Evolutionary conservation across 2,329 filamentous ascomycete species (phyloP).

Genomic region (Fusarium robinianum): DNA sequence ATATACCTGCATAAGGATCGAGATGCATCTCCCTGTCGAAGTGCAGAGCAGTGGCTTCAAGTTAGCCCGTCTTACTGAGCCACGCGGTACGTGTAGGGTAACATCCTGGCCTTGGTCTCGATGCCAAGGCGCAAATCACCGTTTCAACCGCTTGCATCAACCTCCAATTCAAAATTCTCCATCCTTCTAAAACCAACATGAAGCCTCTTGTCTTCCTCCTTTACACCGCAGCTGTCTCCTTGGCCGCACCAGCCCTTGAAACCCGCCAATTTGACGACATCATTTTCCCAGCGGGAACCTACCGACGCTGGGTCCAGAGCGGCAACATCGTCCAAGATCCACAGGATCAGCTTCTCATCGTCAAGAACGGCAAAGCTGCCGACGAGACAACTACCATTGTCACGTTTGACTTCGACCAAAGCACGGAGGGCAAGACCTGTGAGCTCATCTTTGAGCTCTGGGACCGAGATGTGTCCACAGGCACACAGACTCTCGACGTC

Average conservation of each 20-base stretch:
- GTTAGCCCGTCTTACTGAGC: slow-evolving; percentile 3
- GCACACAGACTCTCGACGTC: slow-evolving; percentile 7
- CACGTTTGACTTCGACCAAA: slow-evolving; percentile 11
- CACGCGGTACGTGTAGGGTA: neutral
- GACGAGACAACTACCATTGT: slow-evolving; percentile 13
- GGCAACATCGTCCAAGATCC: slow-evolving; percentile 3
- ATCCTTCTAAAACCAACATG: neutral
- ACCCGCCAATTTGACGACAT: neutral
- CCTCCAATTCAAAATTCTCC: neutral
- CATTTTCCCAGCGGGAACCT: slow-evolving; percentile 9
- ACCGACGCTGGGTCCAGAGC: slow-evolving; percentile 7
- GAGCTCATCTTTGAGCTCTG: slow-evolving; percentile 17
- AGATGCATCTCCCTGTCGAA: neutral
- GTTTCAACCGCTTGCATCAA: neutral
- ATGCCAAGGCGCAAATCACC: neutral
- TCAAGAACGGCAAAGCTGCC: slow-evolving; percentile 10
- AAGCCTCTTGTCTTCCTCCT: neutral
- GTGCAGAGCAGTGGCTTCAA: neutral
- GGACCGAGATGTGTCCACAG: slow-evolving; percentile 11
- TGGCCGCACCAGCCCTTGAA: neutral
- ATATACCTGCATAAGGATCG: too few species aligned
- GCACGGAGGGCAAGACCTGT: slow-evolving; percentile 3
- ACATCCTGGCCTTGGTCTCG: slow-evolving; percentile 1
- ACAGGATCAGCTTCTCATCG: slow-evolving; percentile 12
- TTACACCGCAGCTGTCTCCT: neutral